phyloP scores from a whole-genome alignment of 805 yeast genomes.

The Wickerhamomyces mucosus region DNA sequence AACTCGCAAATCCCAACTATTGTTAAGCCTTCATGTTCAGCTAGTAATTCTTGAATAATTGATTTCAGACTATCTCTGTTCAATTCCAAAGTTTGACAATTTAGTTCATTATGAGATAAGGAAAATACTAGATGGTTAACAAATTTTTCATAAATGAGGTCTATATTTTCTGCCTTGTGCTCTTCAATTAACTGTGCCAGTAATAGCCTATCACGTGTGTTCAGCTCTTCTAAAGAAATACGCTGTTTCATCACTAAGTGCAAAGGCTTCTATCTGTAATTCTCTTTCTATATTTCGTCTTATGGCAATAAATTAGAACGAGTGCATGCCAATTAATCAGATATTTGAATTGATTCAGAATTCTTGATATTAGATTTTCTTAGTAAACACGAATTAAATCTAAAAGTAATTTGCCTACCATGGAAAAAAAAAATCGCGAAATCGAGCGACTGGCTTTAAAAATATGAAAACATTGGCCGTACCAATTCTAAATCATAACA shows the following conservation, averaged over 20 bases:
- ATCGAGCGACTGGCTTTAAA: too few relatives aligned
- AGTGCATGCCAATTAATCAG: too few relatives aligned
- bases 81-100: slow-evolving; percentile 5
- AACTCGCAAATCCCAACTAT: slow-evolving; percentile 16
- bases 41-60: slow-evolving; percentile 3
- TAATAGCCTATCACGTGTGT: slow-evolving; percentile 16
- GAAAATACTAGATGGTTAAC: slow-evolving; percentile 13
- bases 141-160: slow-evolving; percentile 8
- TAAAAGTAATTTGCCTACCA: too few relatives aligned
- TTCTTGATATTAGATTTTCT: too few relatives aligned
- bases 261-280: too few relatives aligned
- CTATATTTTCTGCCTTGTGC: slow-evolving; percentile 8
- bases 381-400: too few relatives aligned
- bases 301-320: too few relatives aligned
- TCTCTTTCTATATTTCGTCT: too few relatives aligned
- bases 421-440: too few relatives aligned
- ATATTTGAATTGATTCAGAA: too few relatives aligned
- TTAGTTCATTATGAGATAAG: slow-evolving; percentile 17
- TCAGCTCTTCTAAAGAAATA: slow-evolving; percentile 7
- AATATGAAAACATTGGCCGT: too few relatives aligned
- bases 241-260: slow-evolving; percentile 5
- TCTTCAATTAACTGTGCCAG: slow-evolving; percentile 16
- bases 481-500: too few relatives aligned
- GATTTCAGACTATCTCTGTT: slow-evolving; percentile 3
- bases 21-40: slow-evolving; percentile 5